phyloP scores from a whole-genome alignment of 2,329 filamentous ascomycete genomes.

The Trichoderma koningiopsis region DNA sequence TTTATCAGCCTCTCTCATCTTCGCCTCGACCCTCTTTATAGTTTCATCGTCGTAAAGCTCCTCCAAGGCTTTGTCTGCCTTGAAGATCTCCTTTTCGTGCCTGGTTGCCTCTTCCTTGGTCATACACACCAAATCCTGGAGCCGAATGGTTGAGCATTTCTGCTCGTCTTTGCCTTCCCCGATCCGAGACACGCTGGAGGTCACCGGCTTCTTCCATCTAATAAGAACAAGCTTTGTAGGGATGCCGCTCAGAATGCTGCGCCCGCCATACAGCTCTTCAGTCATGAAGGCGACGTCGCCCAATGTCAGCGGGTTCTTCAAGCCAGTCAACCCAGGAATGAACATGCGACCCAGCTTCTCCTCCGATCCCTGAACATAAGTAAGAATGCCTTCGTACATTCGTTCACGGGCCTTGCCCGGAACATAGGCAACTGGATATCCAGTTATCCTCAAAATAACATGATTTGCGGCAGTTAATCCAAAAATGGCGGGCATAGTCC shows the following conservation, averaged over 20 bases:
- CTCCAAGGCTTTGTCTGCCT: slow-evolving; percentile 65
- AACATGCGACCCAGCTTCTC: slow-evolving; percentile 66
- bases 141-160: slow-evolving; percentile 68
- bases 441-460: slow-evolving; percentile 77
- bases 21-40: slow-evolving; percentile 66
- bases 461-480: slow-evolving; percentile 91
- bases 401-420: slow-evolving; percentile 83
- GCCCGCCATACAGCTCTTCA: slow-evolving; percentile 84
- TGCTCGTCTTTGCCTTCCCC: slow-evolving; percentile 72
- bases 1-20: slow-evolving; percentile 66
- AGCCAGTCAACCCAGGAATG: slow-evolving; percentile 55
- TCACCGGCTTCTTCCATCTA: slow-evolving; percentile 71
- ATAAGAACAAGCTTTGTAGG: slow-evolving; percentile 77
- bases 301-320: slow-evolving; percentile 76
- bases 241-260: slow-evolving; percentile 80
- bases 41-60: slow-evolving; percentile 74
- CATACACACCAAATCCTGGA: slow-evolving; percentile 82
- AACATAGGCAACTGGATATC: slow-evolving; percentile 84
- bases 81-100: slow-evolving; percentile 80
- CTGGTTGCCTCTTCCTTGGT: slow-evolving; percentile 83
- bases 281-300: slow-evolving; percentile 85
- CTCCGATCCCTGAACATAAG: slow-evolving; percentile 73
- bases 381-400: slow-evolving; percentile 84
- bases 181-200: slow-evolving; percentile 59
- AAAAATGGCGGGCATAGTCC: slow-evolving; percentile 97